Evolutionary conservation across 139 green algal genomes (phyloP), one percentile per base, ranked within the genome.

Genomic region (Mychonastes homosphaera): DNA sequence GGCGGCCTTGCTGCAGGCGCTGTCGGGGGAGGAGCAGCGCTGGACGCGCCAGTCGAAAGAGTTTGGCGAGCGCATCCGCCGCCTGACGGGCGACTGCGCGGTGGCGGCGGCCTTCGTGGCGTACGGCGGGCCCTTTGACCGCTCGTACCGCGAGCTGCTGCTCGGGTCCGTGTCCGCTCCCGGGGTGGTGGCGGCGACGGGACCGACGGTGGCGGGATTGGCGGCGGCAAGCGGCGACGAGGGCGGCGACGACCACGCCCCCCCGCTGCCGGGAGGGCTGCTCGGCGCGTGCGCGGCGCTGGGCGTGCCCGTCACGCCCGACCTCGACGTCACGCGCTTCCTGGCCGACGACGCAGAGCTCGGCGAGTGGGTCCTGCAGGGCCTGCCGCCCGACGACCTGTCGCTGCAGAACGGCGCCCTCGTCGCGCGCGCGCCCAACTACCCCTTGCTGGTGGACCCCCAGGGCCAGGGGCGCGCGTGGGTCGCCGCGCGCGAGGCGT

Each of bases 341-440:
- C 68, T 97, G 56, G 87, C 83, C n/a, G 87, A 96, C 43, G 86
- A 95, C 23, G 36, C 77, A 3, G 88, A 95, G 67, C 74, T 92
- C 2, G 84, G 81, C 40, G 80, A 95, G 76, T 97, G 90, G 90
- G 85, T 74, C 27, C 74, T 90, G 33, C 79, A 94, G 75, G 90
- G 90, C 33, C 84, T 97, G 62, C 90, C 90, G 45, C 90, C 80
- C 2, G 90, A 97, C 62, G 87, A 95, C 55, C 79, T 97, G 46
- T 89, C 79, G 27, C 69, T 95, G 33, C 90, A 97, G 68, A 97
- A 97, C 58, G 90, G 89, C 57, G 89, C 94, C 70, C 84, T 96
- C 74, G 86, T 96, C 24, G 94, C 88, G 10, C 75, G 84, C 23
- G 85, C 87, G 18, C 54, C 15, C 51, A 79, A 87, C 36, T 94